These are phyloP conservation scores for Brasilioporus rufonigricans DNA, from an alignment of 768 basidiomycete species.

Conservation along the genomic window DNA sequence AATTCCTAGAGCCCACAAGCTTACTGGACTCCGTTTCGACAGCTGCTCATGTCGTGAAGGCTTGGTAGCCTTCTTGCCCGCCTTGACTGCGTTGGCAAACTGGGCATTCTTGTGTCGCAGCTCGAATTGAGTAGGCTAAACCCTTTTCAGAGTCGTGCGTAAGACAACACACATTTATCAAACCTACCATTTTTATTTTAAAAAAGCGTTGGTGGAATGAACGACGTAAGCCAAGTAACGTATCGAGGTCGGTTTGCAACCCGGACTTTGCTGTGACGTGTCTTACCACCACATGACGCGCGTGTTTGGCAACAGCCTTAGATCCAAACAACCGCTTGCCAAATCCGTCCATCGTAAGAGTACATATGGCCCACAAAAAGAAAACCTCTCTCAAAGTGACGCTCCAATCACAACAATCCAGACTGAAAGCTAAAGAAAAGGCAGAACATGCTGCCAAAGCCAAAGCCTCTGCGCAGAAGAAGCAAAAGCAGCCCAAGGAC, in stretches of 20 bases:
- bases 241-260: background rate
- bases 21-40: conserved; percentile 72
- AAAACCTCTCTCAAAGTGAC: conserved; percentile 59
- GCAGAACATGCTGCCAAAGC: conserved; percentile 50
- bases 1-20: conserved; percentile 69
- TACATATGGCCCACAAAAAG: conserved; percentile 45
- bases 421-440: conserved; percentile 62
- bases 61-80: conserved; percentile 75
- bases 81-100: conserved; percentile 69
- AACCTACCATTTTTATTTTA: conserved; percentile 31
- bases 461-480: conserved; percentile 41
- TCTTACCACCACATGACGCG: background rate
- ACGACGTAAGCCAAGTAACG: conserved; percentile 18
- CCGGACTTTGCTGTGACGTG: conserved; percentile 22
- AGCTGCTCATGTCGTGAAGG: conserved; percentile 69
- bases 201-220: conserved; percentile 23
- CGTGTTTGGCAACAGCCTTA: conserved; percentile 26
- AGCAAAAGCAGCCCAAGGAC: conserved; percentile 31
- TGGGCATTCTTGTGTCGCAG: conserved; percentile 77
- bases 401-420: conserved; percentile 66
- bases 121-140: conserved; percentile 78
- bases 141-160: background rate
- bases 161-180: background rate
- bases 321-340: conserved; percentile 30
- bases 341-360: background rate